phyloP scores from a whole-genome alignment of 2,329 filamentous ascomycete species.

The Diaporthe vexans region DNA sequence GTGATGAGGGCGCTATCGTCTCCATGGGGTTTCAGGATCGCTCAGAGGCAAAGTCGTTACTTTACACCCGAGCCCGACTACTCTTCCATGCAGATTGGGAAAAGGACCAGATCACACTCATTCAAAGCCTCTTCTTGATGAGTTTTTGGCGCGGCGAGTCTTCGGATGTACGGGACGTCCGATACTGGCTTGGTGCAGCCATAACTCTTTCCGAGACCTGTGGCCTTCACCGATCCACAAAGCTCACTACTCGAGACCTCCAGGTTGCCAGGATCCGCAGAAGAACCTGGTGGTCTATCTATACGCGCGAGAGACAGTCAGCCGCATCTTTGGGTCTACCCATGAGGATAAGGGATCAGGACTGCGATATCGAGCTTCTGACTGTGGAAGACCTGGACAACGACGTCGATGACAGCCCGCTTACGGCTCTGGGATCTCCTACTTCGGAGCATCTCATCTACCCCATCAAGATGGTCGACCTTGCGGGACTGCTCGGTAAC shows the following conservation, averaged over 20 bases:
- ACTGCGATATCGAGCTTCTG: slow-evolving; percentile 55
- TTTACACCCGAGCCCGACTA: slow-evolving; percentile 40
- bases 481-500: slow-evolving; percentile 50
- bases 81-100: slow-evolving; percentile 41
- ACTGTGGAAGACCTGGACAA: slow-evolving; percentile 50
- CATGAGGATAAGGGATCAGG: slow-evolving; percentile 55
- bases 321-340: slow-evolving; percentile 54
- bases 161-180: slow-evolving; percentile 38
- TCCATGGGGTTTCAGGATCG: slow-evolving; percentile 40
- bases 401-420: slow-evolving; percentile 45
- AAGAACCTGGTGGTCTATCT: slow-evolving; percentile 12
- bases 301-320: slow-evolving; percentile 55
- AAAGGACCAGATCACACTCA: slow-evolving; percentile 39
- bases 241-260: slow-evolving; percentile 43
- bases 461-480: slow-evolving; percentile 55
- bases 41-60: slow-evolving; percentile 40
- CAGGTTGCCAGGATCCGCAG: slow-evolving; percentile 44
- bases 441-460: slow-evolving; percentile 53
- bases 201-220: slow-evolving; percentile 38
- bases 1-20: slow-evolving; percentile 32
- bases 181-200: slow-evolving; percentile 41
- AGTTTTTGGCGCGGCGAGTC: slow-evolving; percentile 41
- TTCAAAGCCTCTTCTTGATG: slow-evolving; percentile 39
- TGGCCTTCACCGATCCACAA: slow-evolving; percentile 38
- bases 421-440: slow-evolving; percentile 49